A percentile compares a stretch with the other conserved stretches of the same genome.
Evolutionary conservation across 805 yeast genomes (phyloP).

Genomic region (Kodamaea sagamina): DNA sequence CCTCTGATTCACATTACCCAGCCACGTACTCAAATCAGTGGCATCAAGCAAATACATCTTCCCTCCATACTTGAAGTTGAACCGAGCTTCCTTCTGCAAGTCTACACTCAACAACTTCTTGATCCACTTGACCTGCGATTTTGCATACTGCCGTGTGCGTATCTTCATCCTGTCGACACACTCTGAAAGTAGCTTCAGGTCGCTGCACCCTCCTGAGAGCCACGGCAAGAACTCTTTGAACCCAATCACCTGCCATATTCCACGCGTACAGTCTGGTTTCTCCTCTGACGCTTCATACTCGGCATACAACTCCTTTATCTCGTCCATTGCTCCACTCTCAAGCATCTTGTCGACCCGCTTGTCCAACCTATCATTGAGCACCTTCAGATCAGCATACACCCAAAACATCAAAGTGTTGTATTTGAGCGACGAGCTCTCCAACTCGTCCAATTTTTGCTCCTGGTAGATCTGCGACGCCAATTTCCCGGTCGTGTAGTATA

Average conservation of each 20-base stretch:
- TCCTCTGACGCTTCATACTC: constrained; percentile 37
- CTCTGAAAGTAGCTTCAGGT: constrained; percentile 29
- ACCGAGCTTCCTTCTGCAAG: constrained; percentile 47
- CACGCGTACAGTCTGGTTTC: constrained; percentile 60
- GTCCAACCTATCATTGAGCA: constrained; percentile 67
- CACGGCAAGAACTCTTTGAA: constrained; percentile 87
- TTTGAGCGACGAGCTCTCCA: constrained; percentile 49
- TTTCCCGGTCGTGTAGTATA: constrained; percentile 64
- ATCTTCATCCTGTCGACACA: constrained; percentile 78
- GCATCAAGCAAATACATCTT: constrained; percentile 73
- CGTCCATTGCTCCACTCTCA: constrained; percentile 63
- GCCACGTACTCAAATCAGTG: constrained; percentile 67
- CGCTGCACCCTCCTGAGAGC: constrained; percentile 34
- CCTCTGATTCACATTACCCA: constrained; percentile 50
- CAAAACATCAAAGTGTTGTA: constrained; percentile 74
- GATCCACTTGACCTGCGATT: constrained; percentile 89
- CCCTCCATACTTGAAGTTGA: constrained; percentile 58
- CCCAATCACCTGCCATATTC: constrained; percentile 94
- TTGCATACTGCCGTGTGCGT: constrained; percentile 84
- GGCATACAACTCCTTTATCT: constrained; percentile 60
- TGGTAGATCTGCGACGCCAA: constrained; percentile 71
- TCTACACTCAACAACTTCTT: constrained; percentile 66
- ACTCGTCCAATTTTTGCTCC: constrained; percentile 51
- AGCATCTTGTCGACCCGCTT: constrained; percentile 84
- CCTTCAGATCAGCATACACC: constrained; percentile 69